Percentiles rank a stretch among this genome's conserved stretches.
phyloP scores from a whole-genome alignment of 106 monocot genomes.

The Dendrobium catenatum region DNA sequence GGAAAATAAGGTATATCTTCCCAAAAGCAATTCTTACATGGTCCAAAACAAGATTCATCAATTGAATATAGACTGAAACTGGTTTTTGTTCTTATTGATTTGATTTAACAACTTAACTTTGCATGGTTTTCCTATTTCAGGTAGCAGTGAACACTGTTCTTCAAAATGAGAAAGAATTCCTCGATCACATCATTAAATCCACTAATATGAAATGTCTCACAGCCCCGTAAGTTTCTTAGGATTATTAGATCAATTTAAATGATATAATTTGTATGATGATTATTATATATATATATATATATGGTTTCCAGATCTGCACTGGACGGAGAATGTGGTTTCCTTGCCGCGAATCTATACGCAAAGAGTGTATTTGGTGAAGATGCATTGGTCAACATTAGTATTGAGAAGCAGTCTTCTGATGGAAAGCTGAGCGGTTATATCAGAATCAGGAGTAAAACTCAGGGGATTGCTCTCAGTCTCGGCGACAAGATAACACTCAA shows the following conservation, averaged over 20 bases:
- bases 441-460: conserved; percentile 91
- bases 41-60: too few species aligned
- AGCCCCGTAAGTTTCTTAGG: conserved; percentile 52
- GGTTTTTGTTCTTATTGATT: background rate
- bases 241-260: background rate
- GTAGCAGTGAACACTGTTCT: conserved; percentile 85
- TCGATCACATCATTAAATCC: conserved; percentile 86
- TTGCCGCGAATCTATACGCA: conserved; percentile 87
- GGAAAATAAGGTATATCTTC: conserved; percentile 76
- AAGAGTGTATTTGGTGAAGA: conserved; percentile 97
- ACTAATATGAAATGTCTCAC: conserved; percentile 98
- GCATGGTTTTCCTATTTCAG: conserved; percentile 28
- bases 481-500: conserved; percentile 97
- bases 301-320: conserved; percentile 59
- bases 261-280: background rate
- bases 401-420: conserved; percentile 69
- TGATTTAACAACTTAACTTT: background rate
- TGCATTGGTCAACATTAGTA: conserved; percentile 79
- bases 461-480: conserved; percentile 91
- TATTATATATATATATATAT: background rate
- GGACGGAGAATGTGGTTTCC: conserved; percentile 86
- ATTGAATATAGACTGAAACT: too few species aligned
- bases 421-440: conserved; percentile 91
- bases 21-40: too few species aligned
- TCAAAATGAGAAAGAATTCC: conserved; percentile 79